Conservation (phyloP, 805 yeast species). For the Torulaspora gathmanii region DNA sequence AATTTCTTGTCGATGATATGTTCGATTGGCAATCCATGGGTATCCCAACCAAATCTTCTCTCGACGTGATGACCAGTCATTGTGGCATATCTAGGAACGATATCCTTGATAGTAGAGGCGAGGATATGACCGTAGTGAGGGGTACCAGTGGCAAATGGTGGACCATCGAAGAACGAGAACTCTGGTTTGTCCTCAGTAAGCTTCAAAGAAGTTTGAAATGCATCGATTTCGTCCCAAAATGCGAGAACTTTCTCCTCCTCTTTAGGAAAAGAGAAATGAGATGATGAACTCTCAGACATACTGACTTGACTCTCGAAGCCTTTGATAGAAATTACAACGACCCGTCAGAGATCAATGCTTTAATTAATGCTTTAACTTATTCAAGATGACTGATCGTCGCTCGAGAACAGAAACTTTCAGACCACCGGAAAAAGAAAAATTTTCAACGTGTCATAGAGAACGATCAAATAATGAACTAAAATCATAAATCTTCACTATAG, state of each 20-base stretch:
- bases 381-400: constrained; percentile 2
- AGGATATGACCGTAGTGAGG: constrained; percentile 98
- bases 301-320: background rate
- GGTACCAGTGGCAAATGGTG: constrained; percentile 99
- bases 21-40: constrained; percentile 98
- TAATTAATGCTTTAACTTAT: background rate
- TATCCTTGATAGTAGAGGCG: constrained; percentile 95
- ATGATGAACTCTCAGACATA: constrained; percentile 35
- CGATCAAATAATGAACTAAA: background rate
- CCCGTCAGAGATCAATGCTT: background rate
- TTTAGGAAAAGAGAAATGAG: constrained; percentile 67
- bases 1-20: constrained; percentile 97
- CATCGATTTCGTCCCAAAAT: constrained; percentile 86
- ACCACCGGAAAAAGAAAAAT: constrained; percentile 1
- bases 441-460: background rate
- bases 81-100: constrained; percentile 94
- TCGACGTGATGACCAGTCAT: constrained; percentile 96
- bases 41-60: constrained; percentile 99
- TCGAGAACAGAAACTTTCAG: background rate
- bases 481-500: background rate
- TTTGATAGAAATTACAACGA: background rate
- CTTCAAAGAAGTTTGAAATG: constrained; percentile 83
- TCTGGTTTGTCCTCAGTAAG: constrained; percentile 80
- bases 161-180: constrained; percentile 96
- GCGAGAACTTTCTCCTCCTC: constrained; percentile 82